Base-by-base conservation (phyloP, 1,284 basidiomycete genomes). In the Salmacisia buchloeana region DNA sequence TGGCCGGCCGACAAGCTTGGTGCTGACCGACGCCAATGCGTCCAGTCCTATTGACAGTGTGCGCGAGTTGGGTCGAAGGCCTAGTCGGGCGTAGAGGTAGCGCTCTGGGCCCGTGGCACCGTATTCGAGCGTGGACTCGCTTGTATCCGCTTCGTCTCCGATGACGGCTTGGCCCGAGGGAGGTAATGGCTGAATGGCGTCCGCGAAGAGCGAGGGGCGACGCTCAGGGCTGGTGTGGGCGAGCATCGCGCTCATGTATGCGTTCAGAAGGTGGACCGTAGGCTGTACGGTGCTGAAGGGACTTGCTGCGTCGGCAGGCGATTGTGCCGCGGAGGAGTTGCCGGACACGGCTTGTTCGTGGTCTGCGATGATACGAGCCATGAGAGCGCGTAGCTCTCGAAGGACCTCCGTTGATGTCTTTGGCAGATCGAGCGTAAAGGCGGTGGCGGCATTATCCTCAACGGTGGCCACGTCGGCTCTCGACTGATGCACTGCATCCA, bases 191-290 rank as follows among this genome's bases (percentile, higher is more conserved):
- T 27, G 29, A 7, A 54, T 18, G 27, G 49, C 25, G n/a, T 34
- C 6, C 60, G 18, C 23, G 67, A 25, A 35, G 58, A 23, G n/a
- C 52, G 3, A 69, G 39, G n/a, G 59, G 84, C 83, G 41, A 90
- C 77, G 1, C 84, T 81, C 0, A 84, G 34, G 15, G 81, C 71
- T 75, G 82, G 82, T 61, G 78, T 69, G 61, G 60, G 81, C 78
- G 69, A 89, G 85, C 0, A 93, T 88, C 1, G 89, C 86, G 39
- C 29, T 54, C 27, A 97, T 81, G 76, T 91, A 97, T 1, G 92
- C 86, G 74, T 91, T 91, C 68, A 94, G 75, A 7, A 97, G 83
- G 1, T 85, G 83, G 0, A 89, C 71, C 0, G 86, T 86, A 33
- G 89, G 74, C 2, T 78, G 63, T 33, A 94, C 90, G 49, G 83